phyloP scores from a whole-genome alignment of 1,139 yeast genomes.

The Magnusiomyces suaveolens region DNA sequence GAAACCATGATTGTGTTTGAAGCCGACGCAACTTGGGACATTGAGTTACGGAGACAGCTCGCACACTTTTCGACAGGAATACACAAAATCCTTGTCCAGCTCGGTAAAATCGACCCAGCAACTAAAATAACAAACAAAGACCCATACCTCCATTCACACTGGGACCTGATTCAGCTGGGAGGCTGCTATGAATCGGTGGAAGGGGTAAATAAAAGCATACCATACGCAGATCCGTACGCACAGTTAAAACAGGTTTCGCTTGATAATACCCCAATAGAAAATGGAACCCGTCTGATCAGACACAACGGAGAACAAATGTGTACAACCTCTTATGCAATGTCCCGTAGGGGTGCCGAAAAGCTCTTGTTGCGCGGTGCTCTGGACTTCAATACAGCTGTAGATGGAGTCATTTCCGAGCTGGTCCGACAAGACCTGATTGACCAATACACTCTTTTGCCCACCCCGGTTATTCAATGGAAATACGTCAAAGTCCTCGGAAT shows the following conservation, averaged over 20 bases:
- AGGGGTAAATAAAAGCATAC: not conserved
- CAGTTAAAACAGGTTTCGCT: not conserved
- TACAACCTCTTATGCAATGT: slow-evolving; percentile 6
- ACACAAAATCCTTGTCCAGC: not conserved
- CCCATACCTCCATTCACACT: slow-evolving; percentile 7
- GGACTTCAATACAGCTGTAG: slow-evolving; percentile 4
- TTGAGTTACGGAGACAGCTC: not conserved
- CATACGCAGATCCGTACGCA: not conserved
- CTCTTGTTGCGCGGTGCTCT: slow-evolving; percentile 1
- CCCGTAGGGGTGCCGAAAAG: slow-evolving; percentile 8
- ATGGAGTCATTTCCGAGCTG: slow-evolving; percentile 1
- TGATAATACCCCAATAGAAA: not conserved
- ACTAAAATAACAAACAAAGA: slow-evolving; percentile 5
- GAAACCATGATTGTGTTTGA: not conserved
- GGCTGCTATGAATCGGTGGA: slow-evolving; percentile 1
- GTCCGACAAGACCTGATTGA: not conserved
- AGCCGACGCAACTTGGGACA: slow-evolving; percentile 1
- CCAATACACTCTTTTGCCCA: not conserved
- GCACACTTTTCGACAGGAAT: not conserved
- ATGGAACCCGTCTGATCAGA: not conserved
- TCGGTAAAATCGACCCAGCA: not conserved
- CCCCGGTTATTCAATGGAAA: slow-evolving; percentile 5
- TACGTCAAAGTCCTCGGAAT: not conserved
- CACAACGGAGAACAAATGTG: slow-evolving; percentile 1
- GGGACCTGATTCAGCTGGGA: slow-evolving; percentile 12